Base-by-base conservation (phyloP, 129 eudicot genomes). In the Arctium lappa region DNA sequence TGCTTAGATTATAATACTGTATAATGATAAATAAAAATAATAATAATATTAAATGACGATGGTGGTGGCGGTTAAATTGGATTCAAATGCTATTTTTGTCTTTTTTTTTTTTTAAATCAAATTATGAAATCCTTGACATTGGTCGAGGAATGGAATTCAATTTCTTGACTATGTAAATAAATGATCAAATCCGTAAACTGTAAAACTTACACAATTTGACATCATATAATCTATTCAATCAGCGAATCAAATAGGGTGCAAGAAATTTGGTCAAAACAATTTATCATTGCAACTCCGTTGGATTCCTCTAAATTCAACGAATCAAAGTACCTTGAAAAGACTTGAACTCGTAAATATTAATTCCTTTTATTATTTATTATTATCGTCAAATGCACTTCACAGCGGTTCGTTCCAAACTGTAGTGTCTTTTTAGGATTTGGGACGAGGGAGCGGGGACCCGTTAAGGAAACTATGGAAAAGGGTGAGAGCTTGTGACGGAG, bases 401-500 rank as follows among this genome's bases (percentile, higher is more conserved):
- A 4, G 27, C 5, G 70, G 0, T 40, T 3, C 31, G 10, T 5
- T 22, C 39, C 39, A 11, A 80, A 34, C 7, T 8, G 29, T 48
- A 48, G 27, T 9, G 74, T 36, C 31, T 2, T 53, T 29, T 78
- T 78, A 84, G 69, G 77, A 83, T 72, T 78, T 83, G 29, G 86
- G 83, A 18, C 75, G 79, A 31, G 83, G 86, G 18, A 78, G 79
- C 31, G 75, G 75, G 79, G 82, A 72, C n/a, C 86, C 86, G 39
- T 40, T 72, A 39, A 84, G 83, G 83, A 84, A 78, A 79, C 53
- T 56, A 10, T 73, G 86, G 56, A 78, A 84, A 6, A 84, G 79
- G 50, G 86, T 84, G 27, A 78, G 86, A 72, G 86, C 83, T 72
- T 84, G 86, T 79, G 72, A 40, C 0, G 86, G 79, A 40, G 83